A percentile compares a stretch with the other conserved stretches of the same genome.
Conservation (phyloP, 73 alveolate species). For the Paramecium pentaurelia region DNA sequence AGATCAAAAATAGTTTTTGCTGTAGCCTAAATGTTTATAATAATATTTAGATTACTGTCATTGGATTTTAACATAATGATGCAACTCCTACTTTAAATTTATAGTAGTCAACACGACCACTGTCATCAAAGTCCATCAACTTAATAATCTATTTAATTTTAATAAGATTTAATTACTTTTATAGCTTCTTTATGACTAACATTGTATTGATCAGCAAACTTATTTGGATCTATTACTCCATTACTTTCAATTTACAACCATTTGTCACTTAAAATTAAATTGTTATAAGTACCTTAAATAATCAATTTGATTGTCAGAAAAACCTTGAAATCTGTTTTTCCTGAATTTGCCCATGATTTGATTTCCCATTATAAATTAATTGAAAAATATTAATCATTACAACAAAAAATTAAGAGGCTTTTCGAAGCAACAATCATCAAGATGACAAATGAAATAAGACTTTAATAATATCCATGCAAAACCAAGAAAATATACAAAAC, state of each 20-base stretch:
- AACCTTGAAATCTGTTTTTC: constrained; percentile 55
- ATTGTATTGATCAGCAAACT: neutral
- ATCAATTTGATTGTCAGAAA: constrained; percentile 50
- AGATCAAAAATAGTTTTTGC: constrained; percentile 2
- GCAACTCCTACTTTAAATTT: constrained; percentile 46
- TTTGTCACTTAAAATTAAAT: neutral
- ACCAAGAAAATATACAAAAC: neutral
- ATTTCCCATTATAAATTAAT: constrained; percentile 55
- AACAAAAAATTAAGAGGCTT: neutral
- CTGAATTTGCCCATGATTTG: constrained; percentile 61
- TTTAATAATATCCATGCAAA: neutral
- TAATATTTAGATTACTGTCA: neutral
- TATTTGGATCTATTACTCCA: neutral
- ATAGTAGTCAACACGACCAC: constrained; percentile 6
- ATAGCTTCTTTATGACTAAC: neutral
- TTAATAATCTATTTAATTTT: neutral
- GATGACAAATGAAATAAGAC: neutral
- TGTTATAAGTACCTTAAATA: constrained; percentile 42
- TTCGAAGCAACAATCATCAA: neutral
- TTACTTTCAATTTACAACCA: neutral
- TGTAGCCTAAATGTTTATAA: constrained; percentile 25
- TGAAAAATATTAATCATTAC: neutral
- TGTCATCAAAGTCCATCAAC: constrained; percentile 36
- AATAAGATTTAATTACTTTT: neutral
- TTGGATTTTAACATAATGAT: constrained; percentile 50